phyloP scores from a whole-genome alignment of 352 stramenopile genomes.

The Pythium phragmiticola region DNA sequence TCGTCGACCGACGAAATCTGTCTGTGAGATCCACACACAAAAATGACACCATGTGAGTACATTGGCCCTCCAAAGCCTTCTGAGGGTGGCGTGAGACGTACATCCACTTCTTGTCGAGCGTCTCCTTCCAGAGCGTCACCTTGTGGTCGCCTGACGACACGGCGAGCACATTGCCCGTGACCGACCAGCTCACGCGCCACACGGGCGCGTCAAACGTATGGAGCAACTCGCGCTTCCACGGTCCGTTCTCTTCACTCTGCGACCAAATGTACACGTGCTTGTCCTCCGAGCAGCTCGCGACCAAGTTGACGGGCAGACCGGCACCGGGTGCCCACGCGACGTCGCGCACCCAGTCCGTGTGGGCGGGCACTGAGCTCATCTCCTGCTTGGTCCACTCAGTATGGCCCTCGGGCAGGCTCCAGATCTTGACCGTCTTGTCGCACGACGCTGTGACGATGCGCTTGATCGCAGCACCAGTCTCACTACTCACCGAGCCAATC shows the following conservation, averaged over 20 bases:
- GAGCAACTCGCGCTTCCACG: conserved; percentile 92
- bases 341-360: conserved; percentile 96
- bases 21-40: conserved; percentile 32
- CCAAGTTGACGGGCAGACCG: conserved; percentile 91
- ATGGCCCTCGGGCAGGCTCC: conserved; percentile 76
- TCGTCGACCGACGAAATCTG: conserved; percentile 90
- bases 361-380: conserved; percentile 71
- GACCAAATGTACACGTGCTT: conserved; percentile 96
- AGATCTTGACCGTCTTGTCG: conserved; percentile 98
- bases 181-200: conserved; percentile 98
- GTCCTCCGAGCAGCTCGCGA: conserved; percentile 91
- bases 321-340: conserved; percentile 96
- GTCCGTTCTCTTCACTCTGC: conserved; percentile 61
- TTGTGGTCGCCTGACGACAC: conserved; percentile 97
- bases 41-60: conserved; percentile 12
- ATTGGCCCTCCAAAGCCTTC: conserved; percentile 2
- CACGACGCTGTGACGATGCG: conserved; percentile 95
- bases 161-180: conserved; percentile 97
- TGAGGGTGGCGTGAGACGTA: conserved; percentile 37
- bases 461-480: conserved; percentile 44
- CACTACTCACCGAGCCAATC: conserved; percentile 40
- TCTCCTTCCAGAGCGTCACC: conserved; percentile 98
- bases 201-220: conserved; percentile 95
- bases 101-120: conserved; percentile 96
- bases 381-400: conserved; percentile 82